phyloP scores from a whole-genome alignment of 345 rosid genomes.

The Rubroshorea leprosula region DNA sequence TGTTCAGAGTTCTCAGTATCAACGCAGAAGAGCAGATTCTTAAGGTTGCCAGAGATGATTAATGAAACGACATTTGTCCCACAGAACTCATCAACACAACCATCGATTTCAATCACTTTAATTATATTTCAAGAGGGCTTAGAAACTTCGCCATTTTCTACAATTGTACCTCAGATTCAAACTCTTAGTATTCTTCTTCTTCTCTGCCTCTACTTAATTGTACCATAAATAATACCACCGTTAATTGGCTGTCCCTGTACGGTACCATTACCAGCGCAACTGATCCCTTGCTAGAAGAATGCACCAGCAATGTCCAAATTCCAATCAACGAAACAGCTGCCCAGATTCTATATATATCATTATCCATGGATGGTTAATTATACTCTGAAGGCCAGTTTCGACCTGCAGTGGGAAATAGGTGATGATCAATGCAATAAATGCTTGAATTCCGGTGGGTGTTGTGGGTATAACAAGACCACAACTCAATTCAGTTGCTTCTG shows the following conservation, averaged over 20 bases:
- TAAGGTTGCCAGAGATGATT: slow-evolving; percentile 21
- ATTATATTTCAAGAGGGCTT: slow-evolving; percentile 17
- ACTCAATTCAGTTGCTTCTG: no score
- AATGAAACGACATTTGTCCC: slow-evolving; percentile 17
- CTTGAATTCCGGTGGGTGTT: no score
- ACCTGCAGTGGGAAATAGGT: neutral
- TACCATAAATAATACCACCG: neutral
- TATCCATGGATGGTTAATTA: neutral
- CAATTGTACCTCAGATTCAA: neutral
- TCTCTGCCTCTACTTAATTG: neutral
- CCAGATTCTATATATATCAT: neutral
- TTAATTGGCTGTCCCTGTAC: neutral
- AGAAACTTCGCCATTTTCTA: neutral
- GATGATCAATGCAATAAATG: no score
- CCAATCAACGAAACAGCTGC: neutral
- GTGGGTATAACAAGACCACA: no score
- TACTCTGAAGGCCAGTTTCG: neutral
- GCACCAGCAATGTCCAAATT: neutral
- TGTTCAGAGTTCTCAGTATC: neutral
- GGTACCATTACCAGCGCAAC: neutral
- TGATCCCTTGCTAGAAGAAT: neutral
- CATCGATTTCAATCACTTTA: slow-evolving; percentile 1
- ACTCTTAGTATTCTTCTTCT: no score
- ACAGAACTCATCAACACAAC: neutral
- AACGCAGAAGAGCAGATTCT: no score